phyloP scores from a whole-genome alignment of 768 basidiomycete species.

The Amyloporia xantha region DNA sequence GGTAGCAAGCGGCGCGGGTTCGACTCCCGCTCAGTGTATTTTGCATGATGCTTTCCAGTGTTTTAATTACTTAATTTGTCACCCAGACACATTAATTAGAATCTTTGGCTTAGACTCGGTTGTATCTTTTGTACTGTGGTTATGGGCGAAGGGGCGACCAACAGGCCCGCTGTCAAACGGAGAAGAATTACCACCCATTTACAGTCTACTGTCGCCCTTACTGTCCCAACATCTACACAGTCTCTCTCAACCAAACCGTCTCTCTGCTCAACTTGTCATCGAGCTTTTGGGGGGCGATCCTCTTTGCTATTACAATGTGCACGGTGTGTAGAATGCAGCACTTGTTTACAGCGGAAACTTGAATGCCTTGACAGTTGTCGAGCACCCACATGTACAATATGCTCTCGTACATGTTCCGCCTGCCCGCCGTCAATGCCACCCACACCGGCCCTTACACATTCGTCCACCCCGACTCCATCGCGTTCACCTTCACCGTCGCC shows the following conservation, averaged over 20 bases:
- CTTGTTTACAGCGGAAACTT: background rate
- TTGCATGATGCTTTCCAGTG: background rate
- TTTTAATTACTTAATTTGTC: too few species aligned
- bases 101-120: background rate
- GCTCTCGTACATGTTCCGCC: slow-evolving; percentile 32
- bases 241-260: background rate
- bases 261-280: slow-evolving; percentile 13
- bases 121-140: background rate
- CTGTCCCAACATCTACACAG: background rate
- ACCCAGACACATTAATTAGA: too few species aligned
- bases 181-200: background rate
- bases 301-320: slow-evolving; percentile 11
- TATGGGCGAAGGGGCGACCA: background rate
- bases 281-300: slow-evolving; percentile 7
- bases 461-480: slow-evolving; percentile 20
- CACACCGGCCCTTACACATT: slow-evolving; percentile 30
- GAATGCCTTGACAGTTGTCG: slow-evolving; percentile 22
- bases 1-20: slow-evolving; percentile 35
- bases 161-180: background rate
- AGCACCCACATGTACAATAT: slow-evolving; percentile 29
- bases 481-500: slow-evolving; percentile 10
- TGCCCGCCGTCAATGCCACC: slow-evolving; percentile 29
- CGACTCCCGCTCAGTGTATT: slow-evolving; percentile 29
- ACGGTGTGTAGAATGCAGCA: slow-evolving; percentile 6
- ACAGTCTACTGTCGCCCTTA: background rate